Percentiles rank a stretch among this genome's conserved stretches.
phyloP scores from a whole-genome alignment of 2,329 filamentous ascomycete genomes.

The Penicillium olsonii region DNA sequence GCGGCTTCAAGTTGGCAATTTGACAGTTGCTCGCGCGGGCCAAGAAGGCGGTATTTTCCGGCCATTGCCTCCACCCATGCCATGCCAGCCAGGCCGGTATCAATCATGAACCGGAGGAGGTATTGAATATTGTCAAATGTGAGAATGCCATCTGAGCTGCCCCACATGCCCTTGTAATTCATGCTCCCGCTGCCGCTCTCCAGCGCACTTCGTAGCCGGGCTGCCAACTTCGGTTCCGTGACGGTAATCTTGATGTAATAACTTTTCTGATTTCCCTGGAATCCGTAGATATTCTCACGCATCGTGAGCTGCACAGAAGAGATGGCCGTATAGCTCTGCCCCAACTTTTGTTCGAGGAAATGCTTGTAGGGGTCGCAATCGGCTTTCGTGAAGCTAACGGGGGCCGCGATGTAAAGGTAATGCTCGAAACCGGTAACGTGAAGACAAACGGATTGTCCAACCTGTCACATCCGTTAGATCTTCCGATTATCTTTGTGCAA shows the following conservation, averaged over 20 bases:
- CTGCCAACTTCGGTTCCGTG: conserved; percentile 82
- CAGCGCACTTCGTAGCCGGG: conserved; percentile 71
- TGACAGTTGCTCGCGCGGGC: conserved; percentile 70
- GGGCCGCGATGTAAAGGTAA: conserved; percentile 91
- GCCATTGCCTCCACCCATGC: conserved; percentile 90
- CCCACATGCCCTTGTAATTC: conserved; percentile 93
- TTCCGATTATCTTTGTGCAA: background rate
- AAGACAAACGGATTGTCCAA: conserved; percentile 86
- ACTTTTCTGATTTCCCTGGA: conserved; percentile 87
- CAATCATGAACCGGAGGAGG: conserved; percentile 95
- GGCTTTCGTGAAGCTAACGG: conserved; percentile 72
- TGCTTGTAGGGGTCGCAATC: conserved; percentile 78
- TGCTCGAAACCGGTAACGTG: conserved; percentile 96
- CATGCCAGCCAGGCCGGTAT: conserved; percentile 92
- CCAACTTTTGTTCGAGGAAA: conserved; percentile 77
- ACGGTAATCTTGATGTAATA: conserved; percentile 94
- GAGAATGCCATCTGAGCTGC: conserved; percentile 68
- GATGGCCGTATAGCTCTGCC: conserved; percentile 72
- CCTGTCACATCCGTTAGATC: conserved; percentile 37
- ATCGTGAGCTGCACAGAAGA: conserved; percentile 79
- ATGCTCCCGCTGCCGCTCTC: conserved; percentile 65
- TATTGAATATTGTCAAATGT: conserved; percentile 98
- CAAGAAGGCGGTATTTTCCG: conserved; percentile 70
- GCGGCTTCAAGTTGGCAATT: conserved; percentile 96
- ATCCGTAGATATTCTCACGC: conserved; percentile 89